Base-by-base conservation (phyloP, 2,329 filamentous ascomycete genomes). In the Monilinia vaccinii-corymbosi region DNA sequence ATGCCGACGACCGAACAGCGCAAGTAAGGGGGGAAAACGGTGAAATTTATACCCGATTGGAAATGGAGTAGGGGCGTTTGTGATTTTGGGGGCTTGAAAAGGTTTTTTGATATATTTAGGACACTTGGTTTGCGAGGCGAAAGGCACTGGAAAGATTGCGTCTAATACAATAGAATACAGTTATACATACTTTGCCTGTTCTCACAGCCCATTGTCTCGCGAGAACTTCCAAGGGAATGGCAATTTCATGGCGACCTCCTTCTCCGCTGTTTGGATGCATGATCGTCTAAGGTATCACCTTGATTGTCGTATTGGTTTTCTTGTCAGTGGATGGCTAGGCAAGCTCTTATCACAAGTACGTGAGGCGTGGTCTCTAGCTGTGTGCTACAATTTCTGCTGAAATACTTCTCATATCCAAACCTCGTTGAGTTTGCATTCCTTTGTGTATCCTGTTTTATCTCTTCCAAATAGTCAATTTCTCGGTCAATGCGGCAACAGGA, bases 401-500 rank as follows among this genome's bases (percentile, higher is more conserved):
- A 47, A 47, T 47, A 47, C 34, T 57, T 13, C 23, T 23, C 34
- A 32, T 21, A 36, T 42, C n/a, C 23, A 38, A 32, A 21, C 11
- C 21, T 36, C 14, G 23, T 14, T 14, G 5, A 28, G 13, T 28
- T 25, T 28, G 21, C 28, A 4, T 14, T 31, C 3, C 10, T 40
- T 4, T 25, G n/a, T n/a, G n/a, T n/a, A 3, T 21, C 42, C 31
- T 28, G n/a, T 14, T 31, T 48, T n/a, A 14, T 18, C n/a, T 25
- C 45, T 16, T 46, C 18, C 9, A 36, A 31, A 31, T 9, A 6
- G 31, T 57, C 5, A 36, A 36, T 49, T n/a, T 21, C 18, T 50
- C 45, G 57, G 46, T 63, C 45, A 63, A 8, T 21, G 69, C 70
- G 68, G 61, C 67, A 64, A 62, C 62, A 53, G 67, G 64, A 49